Percentiles rank a stretch among this genome's conserved stretches.
Conservation (phyloP, 805 yeast species). For the Starmerella scarabaei region DNA sequence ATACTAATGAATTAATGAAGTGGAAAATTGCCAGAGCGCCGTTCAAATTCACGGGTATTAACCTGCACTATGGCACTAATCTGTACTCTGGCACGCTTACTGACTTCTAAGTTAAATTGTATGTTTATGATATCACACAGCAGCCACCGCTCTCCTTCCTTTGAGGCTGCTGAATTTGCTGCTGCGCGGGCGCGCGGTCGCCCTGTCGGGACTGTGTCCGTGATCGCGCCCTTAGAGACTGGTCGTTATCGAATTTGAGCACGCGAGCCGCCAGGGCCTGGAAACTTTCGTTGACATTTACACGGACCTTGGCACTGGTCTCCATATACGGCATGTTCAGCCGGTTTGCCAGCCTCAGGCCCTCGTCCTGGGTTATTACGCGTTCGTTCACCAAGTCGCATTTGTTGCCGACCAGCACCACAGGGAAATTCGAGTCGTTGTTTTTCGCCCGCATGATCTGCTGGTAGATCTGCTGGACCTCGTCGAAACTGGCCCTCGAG, state of each 20-base stretch:
- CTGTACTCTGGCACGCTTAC: too few relatives aligned
- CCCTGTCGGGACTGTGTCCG: constrained; percentile 8
- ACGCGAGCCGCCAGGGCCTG: constrained; percentile 33
- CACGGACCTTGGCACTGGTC: constrained; percentile 82
- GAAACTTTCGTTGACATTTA: constrained; percentile 80
- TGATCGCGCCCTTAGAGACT: constrained; percentile 9
- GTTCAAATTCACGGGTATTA: too few relatives aligned
- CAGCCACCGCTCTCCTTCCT: constrained; percentile 10
- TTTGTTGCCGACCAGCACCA: constrained; percentile 87
- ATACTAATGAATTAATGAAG: too few relatives aligned
- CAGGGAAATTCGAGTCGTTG: constrained; percentile 39
- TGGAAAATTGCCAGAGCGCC: too few relatives aligned
- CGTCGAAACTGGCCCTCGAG: constrained; percentile 72
- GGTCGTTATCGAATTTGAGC: constrained; percentile 20
- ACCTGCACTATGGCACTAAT: too few relatives aligned
- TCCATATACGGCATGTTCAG: constrained; percentile 62
- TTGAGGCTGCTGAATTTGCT: constrained; percentile 1
- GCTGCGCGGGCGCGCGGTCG: constrained; percentile 2
- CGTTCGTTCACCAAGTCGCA: constrained; percentile 66
- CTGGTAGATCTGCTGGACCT: constrained; percentile 63
- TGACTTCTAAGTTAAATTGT: too few relatives aligned
- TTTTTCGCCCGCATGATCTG: constrained; percentile 59
- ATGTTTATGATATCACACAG: constrained; percentile 10
- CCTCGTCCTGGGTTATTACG: constrained; percentile 74
- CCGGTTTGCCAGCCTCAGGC: constrained; percentile 57